Evolutionary conservation across 2,329 filamentous ascomycete species (phyloP), one percentile per base, ranked within the genome.

Genomic region (Colletotrichum truncatum): DNA sequence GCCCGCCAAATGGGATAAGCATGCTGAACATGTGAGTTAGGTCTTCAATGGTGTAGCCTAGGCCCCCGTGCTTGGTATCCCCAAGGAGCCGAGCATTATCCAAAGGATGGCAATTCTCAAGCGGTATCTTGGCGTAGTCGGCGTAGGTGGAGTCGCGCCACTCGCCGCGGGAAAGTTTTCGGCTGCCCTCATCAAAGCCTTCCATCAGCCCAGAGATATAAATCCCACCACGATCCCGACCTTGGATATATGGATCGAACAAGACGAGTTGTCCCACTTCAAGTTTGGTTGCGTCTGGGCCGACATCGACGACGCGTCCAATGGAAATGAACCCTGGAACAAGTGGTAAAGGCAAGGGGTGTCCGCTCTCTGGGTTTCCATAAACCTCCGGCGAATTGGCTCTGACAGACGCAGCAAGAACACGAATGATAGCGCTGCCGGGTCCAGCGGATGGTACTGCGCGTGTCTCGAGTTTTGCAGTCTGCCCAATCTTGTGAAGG

Each of bases 1-100:
- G 68, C 0, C 82, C 83, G 6, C 83, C 84, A 62, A 79, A 84
- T 0, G 80, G 75, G 2, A 86, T 79, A 0, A 80, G 58, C 3
- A 80, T 69, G 4, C 72, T 67, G 12, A 68, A 52, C 4, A 85
- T 63, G 16, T 78, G 78, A 26, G 70, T 68, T 30, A 87, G 71
- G 8, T 86, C 80, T 2, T 70, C 67, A 7, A 79, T n/a, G 1
- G 38, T 69, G 69, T 86, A 86, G 0, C 81, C 82, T 7, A 78
- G 65, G 11, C 69, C 60, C 0, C 66, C 58, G 0, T 34, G 39
- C 3, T 32, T 11, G 41, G 16, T 18, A 11, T 12, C 30, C n/a
- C 69, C 60, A 0, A 67, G 53, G 0, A 70, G 14, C 3, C 57
- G 36, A 8, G 70, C 55, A 59, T 81, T 77, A 45, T 80, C 59